Evolutionary conservation across 371 early-diverging fungal species (phyloP).

Genomic region (Lichtheimia ornata): DNA sequence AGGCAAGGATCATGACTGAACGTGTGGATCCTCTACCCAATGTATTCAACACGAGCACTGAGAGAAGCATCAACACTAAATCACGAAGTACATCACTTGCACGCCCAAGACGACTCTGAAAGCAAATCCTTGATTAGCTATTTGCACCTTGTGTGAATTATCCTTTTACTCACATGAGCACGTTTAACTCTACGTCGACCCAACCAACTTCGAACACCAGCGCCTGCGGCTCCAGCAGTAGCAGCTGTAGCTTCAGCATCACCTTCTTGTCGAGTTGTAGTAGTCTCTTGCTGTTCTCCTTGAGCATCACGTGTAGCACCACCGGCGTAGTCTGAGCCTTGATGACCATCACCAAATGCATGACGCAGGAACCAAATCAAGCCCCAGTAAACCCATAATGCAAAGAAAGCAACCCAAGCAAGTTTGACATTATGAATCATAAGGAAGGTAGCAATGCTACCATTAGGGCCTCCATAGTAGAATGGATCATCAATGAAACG

Average conservation of each 20-base stretch:
- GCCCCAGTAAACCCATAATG: conserved; percentile 30
- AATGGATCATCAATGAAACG: no score
- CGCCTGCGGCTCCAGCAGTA: no score
- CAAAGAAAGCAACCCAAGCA: conserved; percentile 35
- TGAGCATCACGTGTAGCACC: no score
- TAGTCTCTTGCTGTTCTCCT: no score
- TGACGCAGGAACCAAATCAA: conserved; percentile 23
- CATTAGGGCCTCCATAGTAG: neutral
- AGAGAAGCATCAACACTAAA: conserved; percentile 1
- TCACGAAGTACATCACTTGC: neutral
- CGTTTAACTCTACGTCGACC: no score
- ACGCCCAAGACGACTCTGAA: conserved; percentile 6
- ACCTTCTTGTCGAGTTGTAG: no score
- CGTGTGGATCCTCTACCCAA: conserved; percentile 35
- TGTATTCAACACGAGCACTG: conserved; percentile 16
- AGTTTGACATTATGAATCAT: conserved; percentile 20
- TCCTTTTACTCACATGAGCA: no score
- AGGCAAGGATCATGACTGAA: conserved; percentile 35
- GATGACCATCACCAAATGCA: conserved; percentile 8
- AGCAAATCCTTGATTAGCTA: no score
- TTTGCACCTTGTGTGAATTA: no score
- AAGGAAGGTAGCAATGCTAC: conserved; percentile 15
- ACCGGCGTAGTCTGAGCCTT: neutral
- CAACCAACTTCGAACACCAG: no score
- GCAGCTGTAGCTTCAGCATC: no score